Evolutionary conservation across 2,329 filamentous ascomycete genomes (phyloP).

Genomic region (Periconia macrospinosa): DNA sequence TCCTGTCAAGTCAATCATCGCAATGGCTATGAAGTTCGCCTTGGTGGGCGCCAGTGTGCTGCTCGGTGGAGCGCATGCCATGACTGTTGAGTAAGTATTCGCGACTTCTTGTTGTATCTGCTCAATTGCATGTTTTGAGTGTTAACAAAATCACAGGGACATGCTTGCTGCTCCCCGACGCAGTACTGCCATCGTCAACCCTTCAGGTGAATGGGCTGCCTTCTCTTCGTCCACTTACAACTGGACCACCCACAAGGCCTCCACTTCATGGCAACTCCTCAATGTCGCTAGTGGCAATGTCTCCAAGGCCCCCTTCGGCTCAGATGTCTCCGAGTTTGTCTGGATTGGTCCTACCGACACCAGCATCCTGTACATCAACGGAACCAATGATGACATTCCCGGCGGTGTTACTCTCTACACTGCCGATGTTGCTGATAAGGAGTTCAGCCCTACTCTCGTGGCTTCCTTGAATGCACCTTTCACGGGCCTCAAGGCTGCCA

Average conservation of each 20-base stretch:
- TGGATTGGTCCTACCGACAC: conserved; percentile 37
- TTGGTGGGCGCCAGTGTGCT: conserved; percentile 27
- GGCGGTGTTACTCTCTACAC: conserved; percentile 40
- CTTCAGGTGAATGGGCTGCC: conserved; percentile 35
- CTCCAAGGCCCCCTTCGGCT: conserved; percentile 35
- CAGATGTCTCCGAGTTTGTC: conserved; percentile 36
- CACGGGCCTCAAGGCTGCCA: conserved; percentile 52
- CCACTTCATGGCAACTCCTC: conserved; percentile 53
- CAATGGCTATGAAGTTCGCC: conserved; percentile 31
- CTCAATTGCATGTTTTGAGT: not conserved
- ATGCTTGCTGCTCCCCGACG: conserved; percentile 31
- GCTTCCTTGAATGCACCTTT: conserved; percentile 50
- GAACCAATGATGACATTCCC: conserved; percentile 60
- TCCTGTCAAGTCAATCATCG: conserved; percentile 9
- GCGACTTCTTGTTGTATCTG: not conserved
- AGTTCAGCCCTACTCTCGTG: conserved; percentile 32
- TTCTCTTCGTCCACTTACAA: conserved; percentile 41
- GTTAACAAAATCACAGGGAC: conserved; percentile 10
- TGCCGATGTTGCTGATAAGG: conserved; percentile 28
- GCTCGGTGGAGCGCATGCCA: conserved; percentile 26
- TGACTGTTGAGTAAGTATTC: conserved; percentile 29
- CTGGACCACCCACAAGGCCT: conserved; percentile 36
- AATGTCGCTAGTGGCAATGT: conserved; percentile 34
- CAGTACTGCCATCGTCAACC: conserved; percentile 36
- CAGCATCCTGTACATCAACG: conserved; percentile 66